Evolutionary conservation across 140 eudicot genomes (phyloP).

Genomic region (Ambrosia hybrid): DNA sequence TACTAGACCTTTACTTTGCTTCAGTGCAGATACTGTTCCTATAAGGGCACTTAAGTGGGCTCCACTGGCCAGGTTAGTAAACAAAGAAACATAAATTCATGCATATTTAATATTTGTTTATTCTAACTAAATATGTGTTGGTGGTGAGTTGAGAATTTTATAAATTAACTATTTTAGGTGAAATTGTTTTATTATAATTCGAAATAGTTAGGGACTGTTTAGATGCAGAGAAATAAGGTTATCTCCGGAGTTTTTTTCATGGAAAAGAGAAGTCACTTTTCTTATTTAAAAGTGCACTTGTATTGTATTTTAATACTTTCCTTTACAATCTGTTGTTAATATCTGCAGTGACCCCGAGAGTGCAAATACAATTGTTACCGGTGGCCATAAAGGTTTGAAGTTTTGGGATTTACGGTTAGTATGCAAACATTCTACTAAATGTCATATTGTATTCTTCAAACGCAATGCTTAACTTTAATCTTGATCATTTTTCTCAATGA

Average conservation of each 20-base stretch:
- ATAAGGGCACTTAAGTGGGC: conserved; percentile 94
- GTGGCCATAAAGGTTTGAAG: conserved; percentile 73
- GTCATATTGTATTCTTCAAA: not conserved
- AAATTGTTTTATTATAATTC: not conserved
- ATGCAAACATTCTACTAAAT: conserved; percentile 10
- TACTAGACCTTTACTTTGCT: conserved; percentile 86
- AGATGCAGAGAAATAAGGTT: not conserved
- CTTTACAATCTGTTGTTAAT: conserved; percentile 6
- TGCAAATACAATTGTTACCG: conserved; percentile 69
- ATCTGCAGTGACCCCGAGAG: conserved; percentile 75
- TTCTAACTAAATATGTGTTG: not conserved
- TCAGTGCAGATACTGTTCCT: conserved; percentile 89
- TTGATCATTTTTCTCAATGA: too few species aligned
- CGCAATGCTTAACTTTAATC: too few species aligned
- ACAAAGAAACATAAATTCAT: not conserved
- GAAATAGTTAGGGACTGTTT: not conserved
- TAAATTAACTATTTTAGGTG: not conserved
- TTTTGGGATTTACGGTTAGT: conserved; percentile 96
- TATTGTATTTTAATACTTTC: not conserved
- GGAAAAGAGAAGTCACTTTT: not conserved
- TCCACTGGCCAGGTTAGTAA: conserved; percentile 69
- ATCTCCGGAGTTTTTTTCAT: not conserved
- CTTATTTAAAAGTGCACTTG: not conserved
- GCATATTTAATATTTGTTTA: not conserved
- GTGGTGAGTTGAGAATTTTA: conserved; percentile 3